Evolutionary conservation across 2,329 filamentous ascomycete genomes (phyloP).

Genomic region (Ascochyta viciae-villosae): DNA sequence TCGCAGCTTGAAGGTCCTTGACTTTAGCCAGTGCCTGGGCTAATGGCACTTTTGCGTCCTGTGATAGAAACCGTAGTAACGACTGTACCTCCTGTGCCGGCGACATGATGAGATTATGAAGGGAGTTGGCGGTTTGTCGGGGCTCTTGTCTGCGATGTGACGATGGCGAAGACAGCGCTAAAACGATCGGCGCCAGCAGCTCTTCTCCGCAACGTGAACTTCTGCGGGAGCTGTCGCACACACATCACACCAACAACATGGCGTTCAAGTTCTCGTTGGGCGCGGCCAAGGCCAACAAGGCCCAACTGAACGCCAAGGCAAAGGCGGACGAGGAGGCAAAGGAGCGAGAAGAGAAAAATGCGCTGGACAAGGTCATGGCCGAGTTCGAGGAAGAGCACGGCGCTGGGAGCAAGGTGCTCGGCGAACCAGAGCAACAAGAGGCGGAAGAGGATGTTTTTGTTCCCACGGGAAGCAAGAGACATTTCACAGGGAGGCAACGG

Average conservation of each 20-base stretch:
- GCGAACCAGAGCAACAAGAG: slow-evolving; percentile 30
- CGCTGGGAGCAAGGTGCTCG: slow-evolving; percentile 31
- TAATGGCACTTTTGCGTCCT: slow-evolving; percentile 65
- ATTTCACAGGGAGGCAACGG: slow-evolving; percentile 38
- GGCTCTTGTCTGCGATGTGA: neutral
- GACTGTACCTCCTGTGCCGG: slow-evolving; percentile 51
- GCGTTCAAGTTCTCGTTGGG: slow-evolving; percentile 41
- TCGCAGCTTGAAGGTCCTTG: slow-evolving; percentile 59
- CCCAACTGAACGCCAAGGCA: slow-evolving; percentile 33
- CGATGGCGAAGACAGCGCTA: slow-evolving; percentile 20
- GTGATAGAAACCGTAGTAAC: slow-evolving; percentile 64
- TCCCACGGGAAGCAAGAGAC: slow-evolving; percentile 38
- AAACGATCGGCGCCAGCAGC: slow-evolving; percentile 17
- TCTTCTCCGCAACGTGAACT: slow-evolving; percentile 19
- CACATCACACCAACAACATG: slow-evolving; percentile 26
- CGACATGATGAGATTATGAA: slow-evolving; percentile 32
- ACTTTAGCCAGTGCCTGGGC: slow-evolving; percentile 62
- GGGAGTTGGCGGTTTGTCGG: neutral
- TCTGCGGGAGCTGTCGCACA: slow-evolving; percentile 10
- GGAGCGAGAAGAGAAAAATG: slow-evolving; percentile 41
- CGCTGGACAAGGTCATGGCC: slow-evolving; percentile 41
- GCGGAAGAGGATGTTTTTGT: slow-evolving; percentile 36
- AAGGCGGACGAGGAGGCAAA: slow-evolving; percentile 43
- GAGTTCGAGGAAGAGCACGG: slow-evolving; percentile 42
- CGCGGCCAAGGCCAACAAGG: slow-evolving; percentile 33